Percentiles rank a stretch among this genome's conserved stretches.
Evolutionary conservation across 371 early-diverging fungal species (phyloP).

Genomic region (Mucor lusitanicus): DNA sequence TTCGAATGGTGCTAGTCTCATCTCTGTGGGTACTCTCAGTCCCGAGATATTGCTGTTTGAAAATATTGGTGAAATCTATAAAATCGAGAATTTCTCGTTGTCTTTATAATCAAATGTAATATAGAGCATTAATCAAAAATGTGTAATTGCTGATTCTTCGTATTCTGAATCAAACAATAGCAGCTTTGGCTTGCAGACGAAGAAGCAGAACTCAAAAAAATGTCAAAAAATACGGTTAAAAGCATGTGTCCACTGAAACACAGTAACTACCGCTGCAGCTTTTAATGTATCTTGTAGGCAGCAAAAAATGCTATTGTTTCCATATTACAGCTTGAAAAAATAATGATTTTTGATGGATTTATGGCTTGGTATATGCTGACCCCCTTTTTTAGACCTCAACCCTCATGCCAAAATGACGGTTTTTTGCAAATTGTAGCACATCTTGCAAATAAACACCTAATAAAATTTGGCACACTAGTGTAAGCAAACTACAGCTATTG

Average conservation of each 20-base stretch:
- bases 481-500: too few species aligned
- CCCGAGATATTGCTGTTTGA: neutral
- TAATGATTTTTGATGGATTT: neutral
- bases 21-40: neutral
- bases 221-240: neutral
- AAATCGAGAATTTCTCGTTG: neutral
- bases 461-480: too few species aligned
- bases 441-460: too few species aligned
- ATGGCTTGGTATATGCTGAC: neutral
- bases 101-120: neutral
- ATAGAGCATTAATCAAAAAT: too few species aligned
- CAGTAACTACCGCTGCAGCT: too few species aligned
- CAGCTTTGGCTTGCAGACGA: neutral
- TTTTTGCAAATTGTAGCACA: too few species aligned
- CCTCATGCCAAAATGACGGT: neutral
- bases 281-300: too few species aligned
- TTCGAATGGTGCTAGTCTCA: neutral
- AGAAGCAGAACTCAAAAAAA: neutral
- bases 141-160: too few species aligned
- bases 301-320: too few species aligned
- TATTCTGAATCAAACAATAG: too few species aligned
- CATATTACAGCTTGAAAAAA: neutral
- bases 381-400: neutral
- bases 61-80: neutral
- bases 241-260: neutral